Base-by-base conservation (phyloP, 176 grass and related monocot species). In the Thinopyrum elongatum region DNA sequence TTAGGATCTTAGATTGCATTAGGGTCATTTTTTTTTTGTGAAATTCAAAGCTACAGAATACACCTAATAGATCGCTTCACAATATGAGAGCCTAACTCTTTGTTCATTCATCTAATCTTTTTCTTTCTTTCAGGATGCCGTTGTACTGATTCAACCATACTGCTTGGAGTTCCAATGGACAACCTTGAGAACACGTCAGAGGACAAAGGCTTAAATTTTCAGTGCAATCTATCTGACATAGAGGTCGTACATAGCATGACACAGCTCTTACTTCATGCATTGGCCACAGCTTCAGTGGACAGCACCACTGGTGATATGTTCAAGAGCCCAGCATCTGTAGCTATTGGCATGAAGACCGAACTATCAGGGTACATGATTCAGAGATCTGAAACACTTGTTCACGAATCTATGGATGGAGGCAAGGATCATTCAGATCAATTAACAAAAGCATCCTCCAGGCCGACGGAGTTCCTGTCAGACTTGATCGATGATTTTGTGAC, bases 271-370 rank as follows among this genome's bases (percentile, higher is more conserved):
- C 88, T 95, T 35, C 76, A 26, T 61, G 90, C 93, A 76, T 84
- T 98, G 84, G 90, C 93, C 82, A 92, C 88, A 33, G 91, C 96
- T 86, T 98, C 93, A 28, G 92, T 95, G 39, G 96, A 98, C 58
- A 95, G 76, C 65, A 95, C 96, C 80, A 90, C 90, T 3, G 91
- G 95, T 0, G 94, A 91, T 73, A 85, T 95, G 8, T 98, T 98
- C 79, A 95, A 88, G 86, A 80, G 90, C 12, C 84, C 93, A 30
- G 83, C 82, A 58, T 81, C 88, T 61, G 94, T 91, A 9, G 90
- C 88, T 90, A 80, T 59, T 28, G 74, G 73, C 35, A 29, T 92
- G 55, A 94, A 84, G 78, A 78, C 82, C 4, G 91, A 95, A 65
- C 68, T 98, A 82, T 65, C 83, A 61, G 88, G 89, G 35, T 92